Evolutionary conservation across 2,329 filamentous ascomycete genomes (phyloP).

Genomic region (Sarocladium brachiariae): DNA sequence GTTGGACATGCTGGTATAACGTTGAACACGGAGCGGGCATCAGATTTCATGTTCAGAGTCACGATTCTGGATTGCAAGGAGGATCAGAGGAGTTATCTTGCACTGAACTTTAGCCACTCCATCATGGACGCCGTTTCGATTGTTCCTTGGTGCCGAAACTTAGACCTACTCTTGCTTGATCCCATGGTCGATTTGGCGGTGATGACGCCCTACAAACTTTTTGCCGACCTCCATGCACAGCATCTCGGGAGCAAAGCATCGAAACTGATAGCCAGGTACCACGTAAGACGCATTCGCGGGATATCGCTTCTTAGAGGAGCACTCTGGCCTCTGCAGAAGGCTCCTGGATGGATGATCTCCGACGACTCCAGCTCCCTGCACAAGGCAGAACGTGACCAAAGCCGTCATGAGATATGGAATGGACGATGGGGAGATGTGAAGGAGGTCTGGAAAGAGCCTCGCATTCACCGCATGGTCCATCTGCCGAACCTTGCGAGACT

Average conservation of each 20-base stretch:
- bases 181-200: conserved; percentile 13
- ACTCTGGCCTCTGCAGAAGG: conserved; percentile 26
- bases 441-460: conserved; percentile 22
- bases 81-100: conserved; percentile 17
- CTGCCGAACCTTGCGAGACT: conserved; percentile 20
- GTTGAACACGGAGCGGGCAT: conserved; percentile 13
- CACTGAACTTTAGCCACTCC: conserved; percentile 28
- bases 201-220: conserved; percentile 23
- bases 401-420: conserved; percentile 22
- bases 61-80: conserved; percentile 18
- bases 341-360: conserved; percentile 28
- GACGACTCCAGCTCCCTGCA: conserved; percentile 19
- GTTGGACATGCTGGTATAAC: conserved; percentile 16
- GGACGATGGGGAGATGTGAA: conserved; percentile 21
- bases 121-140: conserved; percentile 28
- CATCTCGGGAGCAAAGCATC: conserved; percentile 24
- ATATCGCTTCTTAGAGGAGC: conserved; percentile 25
- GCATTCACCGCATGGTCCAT: conserved; percentile 22
- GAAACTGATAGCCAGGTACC: conserved; percentile 21
- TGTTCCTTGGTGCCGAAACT: conserved; percentile 25
- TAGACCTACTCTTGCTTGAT: conserved; percentile 23
- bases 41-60: conserved; percentile 25
- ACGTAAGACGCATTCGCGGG: conserved; percentile 25
- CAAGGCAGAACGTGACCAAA: conserved; percentile 14
- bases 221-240: conserved; percentile 24